These are phyloP conservation scores for Daldinia loculata DNA, from an alignment of 495 filamentous ascomycete species.

Conservation along the genomic window DNA sequence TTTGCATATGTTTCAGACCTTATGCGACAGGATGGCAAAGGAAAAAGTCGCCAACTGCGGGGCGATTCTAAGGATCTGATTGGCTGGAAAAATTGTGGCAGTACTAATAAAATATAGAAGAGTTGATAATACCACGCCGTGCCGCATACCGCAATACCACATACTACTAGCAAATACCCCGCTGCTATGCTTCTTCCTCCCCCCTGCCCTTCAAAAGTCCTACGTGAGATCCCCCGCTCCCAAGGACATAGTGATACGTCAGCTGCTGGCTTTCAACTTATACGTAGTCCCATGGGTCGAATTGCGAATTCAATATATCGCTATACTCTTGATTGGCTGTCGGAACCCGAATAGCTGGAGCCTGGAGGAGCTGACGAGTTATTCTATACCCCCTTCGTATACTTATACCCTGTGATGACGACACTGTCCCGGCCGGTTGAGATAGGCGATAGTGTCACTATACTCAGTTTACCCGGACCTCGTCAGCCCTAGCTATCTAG, in stretches of 20 bases:
- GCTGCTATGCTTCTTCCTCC: constrained; percentile 8
- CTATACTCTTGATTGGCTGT: constrained; percentile 29
- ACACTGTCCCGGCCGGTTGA: neutral
- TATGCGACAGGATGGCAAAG: too few species aligned
- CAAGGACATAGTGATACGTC: constrained; percentile 17
- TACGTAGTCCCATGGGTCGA: constrained; percentile 15
- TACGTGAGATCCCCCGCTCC: constrained; percentile 22
- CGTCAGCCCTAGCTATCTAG: constrained; percentile 22
- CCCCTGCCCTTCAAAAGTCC: constrained; percentile 10
- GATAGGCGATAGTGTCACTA: constrained; percentile 1
- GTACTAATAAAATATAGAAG: too few species aligned
- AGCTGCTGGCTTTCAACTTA: constrained; percentile 3
- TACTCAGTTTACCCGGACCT: constrained; percentile 9
- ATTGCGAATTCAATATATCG: constrained; percentile 25
- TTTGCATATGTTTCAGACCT: too few species aligned
- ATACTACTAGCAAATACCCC: constrained; percentile 16
- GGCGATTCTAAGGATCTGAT: too few species aligned
- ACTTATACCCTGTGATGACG: constrained; percentile 12
- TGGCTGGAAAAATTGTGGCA: too few species aligned
- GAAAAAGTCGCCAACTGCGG: too few species aligned
- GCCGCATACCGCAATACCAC: neutral
- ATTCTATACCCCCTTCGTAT: neutral
- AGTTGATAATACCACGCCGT: constrained; percentile 5
- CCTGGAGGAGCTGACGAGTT: constrained; percentile 16
- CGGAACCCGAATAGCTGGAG: constrained; percentile 12